Evolutionary conservation across 192 early-diverging fungal genomes (phyloP), one percentile per base, ranked within the genome.

Genomic region (Coemansia sp.): DNA sequence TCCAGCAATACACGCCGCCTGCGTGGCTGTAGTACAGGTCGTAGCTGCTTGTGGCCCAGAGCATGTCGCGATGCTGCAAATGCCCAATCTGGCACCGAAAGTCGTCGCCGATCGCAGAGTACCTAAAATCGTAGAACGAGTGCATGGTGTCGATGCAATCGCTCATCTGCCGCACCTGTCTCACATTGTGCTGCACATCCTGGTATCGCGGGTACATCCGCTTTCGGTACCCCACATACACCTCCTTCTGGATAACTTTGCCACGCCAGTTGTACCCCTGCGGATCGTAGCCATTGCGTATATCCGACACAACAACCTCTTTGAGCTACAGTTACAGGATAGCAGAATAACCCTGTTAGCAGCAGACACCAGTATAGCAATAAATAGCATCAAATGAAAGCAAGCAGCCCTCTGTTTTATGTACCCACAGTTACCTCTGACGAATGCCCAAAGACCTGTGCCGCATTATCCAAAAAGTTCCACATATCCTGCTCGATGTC

Each of bases 241-340:
- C 58, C 9, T 47, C 62, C 43, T 52, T 65, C 42, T 82, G 74
- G 3, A 66, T 41, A 62, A 69, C 65, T 10, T 66, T 21, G 13
- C 75, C 80, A 22, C 57, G 41, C 88, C 88, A 88, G 51, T 67
- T 56, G 59, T 88, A 87, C 10, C 88, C 88, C 57, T 90, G 88
- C 40, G 85, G 46, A 42, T 89, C 88, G 36, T 65, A 73, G 7
- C 77, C 82, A 18, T 63, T 57, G 42, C 68, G 64, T 15, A 73
- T 42, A 13, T 78, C 76, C 12, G 62, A 42, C 7, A 52, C 59
- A 0, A 57, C 64, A 6, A 78, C 66, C 41, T 84, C 67, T 8
- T 60, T 65, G 12, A 78, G 63, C 65, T 74, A 74, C 16, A 18
- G 8, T 21, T 9, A 22, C 21, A 52, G 32, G 3, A 32, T 32